Conservation (phyloP, 305 asterid genomes). For the Stenogyne calaminthoides region DNA sequence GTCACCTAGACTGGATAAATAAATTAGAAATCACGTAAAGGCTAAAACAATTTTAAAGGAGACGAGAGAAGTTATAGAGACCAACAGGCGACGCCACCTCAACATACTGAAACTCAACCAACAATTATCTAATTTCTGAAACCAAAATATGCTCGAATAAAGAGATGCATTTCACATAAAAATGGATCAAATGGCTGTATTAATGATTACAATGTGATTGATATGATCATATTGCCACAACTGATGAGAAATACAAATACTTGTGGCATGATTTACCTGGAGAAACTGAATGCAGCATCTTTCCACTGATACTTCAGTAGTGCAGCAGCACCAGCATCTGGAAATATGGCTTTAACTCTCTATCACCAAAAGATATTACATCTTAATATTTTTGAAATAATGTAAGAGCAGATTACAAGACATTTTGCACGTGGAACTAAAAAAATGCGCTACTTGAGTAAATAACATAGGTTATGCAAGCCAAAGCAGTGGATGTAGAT, state of each 20-base stretch:
- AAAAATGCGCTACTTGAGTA: constrained; percentile 14
- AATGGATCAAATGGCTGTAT: constrained; percentile 8
- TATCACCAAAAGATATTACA: constrained; percentile 36
- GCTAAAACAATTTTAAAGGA: constrained; percentile 11
- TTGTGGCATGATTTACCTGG: constrained; percentile 53
- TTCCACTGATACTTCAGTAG: constrained; percentile 84
- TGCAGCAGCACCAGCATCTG: constrained; percentile 99
- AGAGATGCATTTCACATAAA: not conserved
- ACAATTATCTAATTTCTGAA: not conserved
- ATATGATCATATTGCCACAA: constrained; percentile 13
- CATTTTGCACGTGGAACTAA: constrained; percentile 11
- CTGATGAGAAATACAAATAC: constrained; percentile 7
- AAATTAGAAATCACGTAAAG: constrained; percentile 25
- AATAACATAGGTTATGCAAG: not conserved
- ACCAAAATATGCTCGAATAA: not conserved
- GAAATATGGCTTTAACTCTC: constrained; percentile 92
- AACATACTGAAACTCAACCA: too few species aligned
- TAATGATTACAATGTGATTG: constrained; percentile 6
- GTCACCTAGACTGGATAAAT: constrained; percentile 78
- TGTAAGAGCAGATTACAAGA: constrained; percentile 15
- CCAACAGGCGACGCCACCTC: too few species aligned
- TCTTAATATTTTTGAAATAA: constrained; percentile 34
- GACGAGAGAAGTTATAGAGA: not conserved
- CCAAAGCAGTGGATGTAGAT: not conserved
- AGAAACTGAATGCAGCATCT: constrained; percentile 82